These are phyloP conservation scores for Triticum urartu DNA, from an alignment of 176 grass and related monocot genomes.

Conservation along the genomic window DNA sequence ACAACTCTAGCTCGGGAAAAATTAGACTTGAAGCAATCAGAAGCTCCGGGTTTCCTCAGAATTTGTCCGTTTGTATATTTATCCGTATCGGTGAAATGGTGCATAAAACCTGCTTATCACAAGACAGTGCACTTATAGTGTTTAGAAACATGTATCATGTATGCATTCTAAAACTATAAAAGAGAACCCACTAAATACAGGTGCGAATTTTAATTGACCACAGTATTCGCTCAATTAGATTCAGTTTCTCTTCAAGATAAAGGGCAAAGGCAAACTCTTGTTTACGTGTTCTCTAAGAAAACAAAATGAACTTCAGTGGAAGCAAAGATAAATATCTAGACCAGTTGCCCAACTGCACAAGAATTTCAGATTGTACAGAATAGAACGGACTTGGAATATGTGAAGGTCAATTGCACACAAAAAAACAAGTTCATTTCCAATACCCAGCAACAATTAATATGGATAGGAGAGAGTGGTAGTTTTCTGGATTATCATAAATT, in stretches of 20 bases:
- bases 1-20: background rate
- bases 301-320: conserved; percentile 1
- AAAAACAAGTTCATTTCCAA: background rate
- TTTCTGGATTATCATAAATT: background rate
- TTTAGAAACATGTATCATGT: background rate
- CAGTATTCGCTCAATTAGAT: background rate
- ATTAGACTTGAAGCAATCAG: background rate
- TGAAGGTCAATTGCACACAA: background rate
- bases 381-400: background rate
- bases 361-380: background rate
- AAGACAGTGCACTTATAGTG: background rate
- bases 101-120: conserved; percentile 4
- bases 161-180: background rate
- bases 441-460: too few relatives aligned
- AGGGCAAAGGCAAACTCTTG: background rate
- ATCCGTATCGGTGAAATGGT: background rate
- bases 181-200: background rate
- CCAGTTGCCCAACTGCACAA: background rate
- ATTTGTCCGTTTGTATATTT: background rate
- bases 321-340: background rate
- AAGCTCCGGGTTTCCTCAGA: background rate
- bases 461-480: background rate
- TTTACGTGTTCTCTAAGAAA: background rate
- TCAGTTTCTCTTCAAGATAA: background rate
- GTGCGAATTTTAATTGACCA: background rate